Percentiles rank a stretch among this genome's conserved stretches.
phyloP scores from a whole-genome alignment of 2,329 filamentous ascomycete genomes.

The Neofusicoccum ribis region DNA sequence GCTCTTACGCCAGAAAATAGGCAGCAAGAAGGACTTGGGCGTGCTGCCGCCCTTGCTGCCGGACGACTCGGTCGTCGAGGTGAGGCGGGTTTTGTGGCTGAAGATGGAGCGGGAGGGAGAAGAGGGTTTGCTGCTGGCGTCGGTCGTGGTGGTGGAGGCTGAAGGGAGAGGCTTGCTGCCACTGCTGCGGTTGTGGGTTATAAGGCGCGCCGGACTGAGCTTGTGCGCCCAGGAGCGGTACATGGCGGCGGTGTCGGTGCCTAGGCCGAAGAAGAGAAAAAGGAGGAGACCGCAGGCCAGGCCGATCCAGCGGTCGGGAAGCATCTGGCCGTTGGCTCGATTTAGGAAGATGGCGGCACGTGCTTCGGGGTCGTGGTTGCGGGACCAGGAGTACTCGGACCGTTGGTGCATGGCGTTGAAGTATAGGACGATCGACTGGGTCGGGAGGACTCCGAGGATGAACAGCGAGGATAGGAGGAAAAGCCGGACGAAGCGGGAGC shows the following conservation, averaged over 20 bases:
- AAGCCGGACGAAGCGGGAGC: slow-evolving; percentile 62
- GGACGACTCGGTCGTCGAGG: neutral
- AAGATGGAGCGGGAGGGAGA: neutral
- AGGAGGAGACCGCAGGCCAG: slow-evolving; percentile 55
- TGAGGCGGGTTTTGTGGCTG: slow-evolving; percentile 1
- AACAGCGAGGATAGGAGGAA: slow-evolving; percentile 57
- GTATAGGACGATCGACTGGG: slow-evolving; percentile 52
- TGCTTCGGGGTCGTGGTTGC: slow-evolving; percentile 54
- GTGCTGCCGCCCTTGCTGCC: neutral
- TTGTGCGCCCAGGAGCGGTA: slow-evolving; percentile 50
- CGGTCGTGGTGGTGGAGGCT: neutral
- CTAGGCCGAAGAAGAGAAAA: slow-evolving; percentile 67
- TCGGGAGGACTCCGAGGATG: slow-evolving; percentile 54
- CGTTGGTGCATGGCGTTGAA: slow-evolving; percentile 21
- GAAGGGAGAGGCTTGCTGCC: neutral
- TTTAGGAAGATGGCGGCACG: slow-evolving; percentile 37
- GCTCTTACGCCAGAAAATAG: neutral
- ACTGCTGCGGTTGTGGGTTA: neutral
- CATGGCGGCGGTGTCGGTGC: slow-evolving; percentile 58
- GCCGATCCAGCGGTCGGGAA: slow-evolving; percentile 60
- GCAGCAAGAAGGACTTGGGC: neutral
- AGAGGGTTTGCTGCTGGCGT: neutral
- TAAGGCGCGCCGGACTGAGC: slow-evolving; percentile 37
- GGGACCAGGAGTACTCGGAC: slow-evolving; percentile 53
- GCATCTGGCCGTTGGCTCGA: slow-evolving; percentile 38